Percentiles rank a stretch among this genome's conserved stretches.
Conservation (phyloP, 2,329 filamentous ascomycete species). For the Talaromyces amestolkiae region DNA sequence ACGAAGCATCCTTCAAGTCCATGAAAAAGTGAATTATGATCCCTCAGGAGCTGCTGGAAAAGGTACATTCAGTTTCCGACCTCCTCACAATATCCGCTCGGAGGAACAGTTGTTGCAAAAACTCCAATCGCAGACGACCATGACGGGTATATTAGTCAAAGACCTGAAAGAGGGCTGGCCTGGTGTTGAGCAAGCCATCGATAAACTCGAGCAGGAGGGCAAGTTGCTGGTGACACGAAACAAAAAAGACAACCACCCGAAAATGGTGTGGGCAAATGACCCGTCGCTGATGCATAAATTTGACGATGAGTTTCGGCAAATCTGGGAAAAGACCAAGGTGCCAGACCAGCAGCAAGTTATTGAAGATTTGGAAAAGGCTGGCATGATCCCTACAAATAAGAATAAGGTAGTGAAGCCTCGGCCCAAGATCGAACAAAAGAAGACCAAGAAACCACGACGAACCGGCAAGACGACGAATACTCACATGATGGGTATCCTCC, state of each 20-base stretch:
- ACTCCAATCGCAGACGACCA: conserved; percentile 77
- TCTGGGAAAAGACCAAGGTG: conserved; percentile 79
- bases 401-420: conserved; percentile 64
- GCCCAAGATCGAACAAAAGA: conserved; percentile 61
- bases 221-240: conserved; percentile 82
- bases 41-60: conserved; percentile 61
- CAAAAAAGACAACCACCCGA: conserved; percentile 85
- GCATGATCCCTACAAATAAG: conserved; percentile 80
- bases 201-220: conserved; percentile 72
- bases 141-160: conserved; percentile 76
- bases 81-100: conserved; percentile 77
- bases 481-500: conserved; percentile 79
- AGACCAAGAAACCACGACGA: conserved; percentile 70
- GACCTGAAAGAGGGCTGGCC: conserved; percentile 97
- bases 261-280: conserved; percentile 87
- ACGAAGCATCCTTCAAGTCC: conserved; percentile 64
- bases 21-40: conserved; percentile 61
- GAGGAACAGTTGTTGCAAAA: conserved; percentile 74
- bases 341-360: conserved; percentile 75
- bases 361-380: conserved; percentile 70
- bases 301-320: conserved; percentile 75
- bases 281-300: conserved; percentile 71
- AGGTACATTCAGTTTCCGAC: conserved; percentile 78
- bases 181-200: conserved; percentile 74
- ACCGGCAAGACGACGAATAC: conserved; percentile 81